These are phyloP conservation scores for Globisporangium polare DNA, from an alignment of 352 stramenopile species.

Conservation along the genomic window DNA sequence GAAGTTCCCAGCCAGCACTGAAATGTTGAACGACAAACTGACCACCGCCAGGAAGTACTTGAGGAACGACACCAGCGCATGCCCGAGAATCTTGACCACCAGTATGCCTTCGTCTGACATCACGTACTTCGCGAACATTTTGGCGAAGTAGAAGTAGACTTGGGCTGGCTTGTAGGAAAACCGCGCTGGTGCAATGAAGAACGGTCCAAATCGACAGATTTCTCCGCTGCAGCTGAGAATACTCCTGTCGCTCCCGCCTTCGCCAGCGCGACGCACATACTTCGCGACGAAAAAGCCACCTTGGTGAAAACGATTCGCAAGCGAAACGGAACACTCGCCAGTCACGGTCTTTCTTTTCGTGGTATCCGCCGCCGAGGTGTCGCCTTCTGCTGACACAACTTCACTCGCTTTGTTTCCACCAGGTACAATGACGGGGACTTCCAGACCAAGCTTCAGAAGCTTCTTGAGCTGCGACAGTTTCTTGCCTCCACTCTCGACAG, in stretches of 20 bases:
- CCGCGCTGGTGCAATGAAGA: conserved; percentile 27
- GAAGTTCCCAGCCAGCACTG: conserved; percentile 37
- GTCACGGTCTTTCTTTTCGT: not conserved
- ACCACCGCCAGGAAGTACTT: conserved; percentile 54
- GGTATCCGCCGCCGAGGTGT: not conserved
- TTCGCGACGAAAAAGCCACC: conserved; percentile 47
- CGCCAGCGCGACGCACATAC: conserved; percentile 31
- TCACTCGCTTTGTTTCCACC: not conserved
- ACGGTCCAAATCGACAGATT: conserved; percentile 47
- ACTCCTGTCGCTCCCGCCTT: not conserved
- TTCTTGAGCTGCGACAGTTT: conserved; percentile 15
- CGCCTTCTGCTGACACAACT: not conserved
- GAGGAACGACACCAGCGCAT: conserved; percentile 23
- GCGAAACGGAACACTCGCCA: conserved; percentile 3
- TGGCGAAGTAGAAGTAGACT: conserved; percentile 15
- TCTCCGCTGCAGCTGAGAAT: conserved; percentile 27
- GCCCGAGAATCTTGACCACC: conserved; percentile 19
- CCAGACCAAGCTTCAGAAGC: conserved; percentile 21
- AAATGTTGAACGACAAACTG: conserved; percentile 65
- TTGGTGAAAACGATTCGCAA: conserved; percentile 24
- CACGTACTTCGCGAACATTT: conserved; percentile 14
- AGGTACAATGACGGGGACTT: conserved; percentile 19
- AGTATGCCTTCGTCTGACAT: conserved; percentile 30
- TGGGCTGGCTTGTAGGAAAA: conserved; percentile 24
- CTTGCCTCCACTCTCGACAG: not conserved